A percentile compares a stretch with the other conserved stretches of the same genome.
Conservation (phyloP, 2,329 filamentous ascomycete species). For the Camillea tinctor region DNA sequence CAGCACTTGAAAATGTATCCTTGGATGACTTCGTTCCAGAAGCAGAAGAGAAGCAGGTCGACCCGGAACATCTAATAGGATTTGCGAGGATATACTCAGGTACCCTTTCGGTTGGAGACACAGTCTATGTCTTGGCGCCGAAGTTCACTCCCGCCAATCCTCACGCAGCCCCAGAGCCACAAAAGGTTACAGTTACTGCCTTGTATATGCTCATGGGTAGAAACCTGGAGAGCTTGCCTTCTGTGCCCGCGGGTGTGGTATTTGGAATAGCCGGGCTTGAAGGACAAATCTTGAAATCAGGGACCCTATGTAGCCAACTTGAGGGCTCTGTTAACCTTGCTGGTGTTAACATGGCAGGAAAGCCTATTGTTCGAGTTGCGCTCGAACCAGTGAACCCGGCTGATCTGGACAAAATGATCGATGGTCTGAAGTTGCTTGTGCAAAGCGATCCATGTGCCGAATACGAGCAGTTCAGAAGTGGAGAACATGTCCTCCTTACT, state of each 20-base stretch:
- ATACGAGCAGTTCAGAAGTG: conserved; percentile 89
- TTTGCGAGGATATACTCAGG: conserved; percentile 95
- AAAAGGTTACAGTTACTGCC: conserved; percentile 80
- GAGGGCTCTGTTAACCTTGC: conserved; percentile 88
- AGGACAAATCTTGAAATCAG: conserved; percentile 92
- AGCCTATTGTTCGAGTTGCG: conserved; percentile 93
- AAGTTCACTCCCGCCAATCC: conserved; percentile 87
- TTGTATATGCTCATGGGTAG: conserved; percentile 96
- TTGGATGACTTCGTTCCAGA: conserved; percentile 52
- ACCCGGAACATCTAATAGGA: conserved; percentile 86
- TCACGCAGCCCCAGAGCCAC: conserved; percentile 68
- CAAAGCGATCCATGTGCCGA: conserved; percentile 95
- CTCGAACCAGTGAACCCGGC: conserved; percentile 89
- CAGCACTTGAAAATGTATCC: conserved; percentile 59
- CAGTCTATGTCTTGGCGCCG: conserved; percentile 84
- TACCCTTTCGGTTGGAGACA: conserved; percentile 83
- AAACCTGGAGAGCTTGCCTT: conserved; percentile 75
- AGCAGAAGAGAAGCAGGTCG: conserved; percentile 57
- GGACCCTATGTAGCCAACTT: conserved; percentile 84
- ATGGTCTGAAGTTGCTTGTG: conserved; percentile 79
- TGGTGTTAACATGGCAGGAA: conserved; percentile 73
- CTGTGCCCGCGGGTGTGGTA: conserved; percentile 88
- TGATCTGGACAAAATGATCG: conserved; percentile 93
- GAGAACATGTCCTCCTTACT: conserved; percentile 92
- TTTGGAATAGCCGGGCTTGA: conserved; percentile 94